A percentile compares a stretch with the other conserved stretches of the same genome.
Conservation (phyloP, 2,329 filamentous ascomycete species). For the Talaromyces sp. region DNA sequence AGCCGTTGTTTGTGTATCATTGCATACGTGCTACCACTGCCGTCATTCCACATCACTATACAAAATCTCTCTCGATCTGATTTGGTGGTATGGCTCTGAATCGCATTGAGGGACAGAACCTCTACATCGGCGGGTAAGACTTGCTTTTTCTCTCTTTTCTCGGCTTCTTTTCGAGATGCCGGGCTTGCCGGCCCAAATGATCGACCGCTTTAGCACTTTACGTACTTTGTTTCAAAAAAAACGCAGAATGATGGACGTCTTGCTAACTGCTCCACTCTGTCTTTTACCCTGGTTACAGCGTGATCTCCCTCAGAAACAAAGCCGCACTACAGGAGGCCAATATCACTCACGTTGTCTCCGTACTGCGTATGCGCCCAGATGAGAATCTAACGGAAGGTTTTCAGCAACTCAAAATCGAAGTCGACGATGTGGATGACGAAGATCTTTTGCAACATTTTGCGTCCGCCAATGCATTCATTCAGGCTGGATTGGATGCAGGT, state of each 20-base stretch:
- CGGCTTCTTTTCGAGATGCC: background rate
- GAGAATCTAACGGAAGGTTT: constrained; percentile 57
- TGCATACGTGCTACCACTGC: background rate
- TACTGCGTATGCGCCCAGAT: constrained; percentile 51
- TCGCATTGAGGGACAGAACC: constrained; percentile 64
- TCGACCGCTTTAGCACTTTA: background rate
- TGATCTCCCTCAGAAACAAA: constrained; percentile 72
- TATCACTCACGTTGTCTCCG: constrained; percentile 89
- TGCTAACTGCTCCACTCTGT: background rate
- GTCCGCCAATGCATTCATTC: constrained; percentile 75
- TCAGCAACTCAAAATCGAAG: constrained; percentile 72
- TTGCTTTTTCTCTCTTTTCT: background rate
- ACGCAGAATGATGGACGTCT: background rate
- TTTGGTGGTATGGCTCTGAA: constrained; percentile 49
- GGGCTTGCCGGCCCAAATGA: background rate
- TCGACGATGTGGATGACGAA: constrained; percentile 87
- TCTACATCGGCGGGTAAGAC: constrained; percentile 74
- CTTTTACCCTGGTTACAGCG: constrained; percentile 48
- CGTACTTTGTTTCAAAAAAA: background rate
- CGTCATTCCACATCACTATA: background rate
- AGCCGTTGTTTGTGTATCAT: background rate
- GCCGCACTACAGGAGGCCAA: constrained; percentile 65
- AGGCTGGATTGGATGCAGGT: constrained; percentile 63
- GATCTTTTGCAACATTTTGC: constrained; percentile 81
- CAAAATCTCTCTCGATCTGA: background rate